Evolutionary conservation across 257 asterid species (phyloP).

Genomic region (Penstemon davidsonii): DNA sequence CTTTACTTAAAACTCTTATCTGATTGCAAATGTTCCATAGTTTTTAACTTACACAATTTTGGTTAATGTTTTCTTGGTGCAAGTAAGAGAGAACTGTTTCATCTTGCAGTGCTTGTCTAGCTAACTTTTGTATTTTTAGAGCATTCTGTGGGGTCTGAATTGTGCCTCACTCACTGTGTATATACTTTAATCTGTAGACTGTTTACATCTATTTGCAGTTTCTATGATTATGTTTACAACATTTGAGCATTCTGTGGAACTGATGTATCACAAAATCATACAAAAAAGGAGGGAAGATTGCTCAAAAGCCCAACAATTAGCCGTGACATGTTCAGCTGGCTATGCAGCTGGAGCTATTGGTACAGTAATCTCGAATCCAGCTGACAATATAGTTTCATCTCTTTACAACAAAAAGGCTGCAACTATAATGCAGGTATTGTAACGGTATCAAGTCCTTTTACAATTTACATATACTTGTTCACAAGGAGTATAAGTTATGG

Average conservation of each 20-base stretch:
- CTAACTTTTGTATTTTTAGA: background rate
- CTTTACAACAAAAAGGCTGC: constrained; percentile 59
- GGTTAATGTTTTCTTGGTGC: background rate
- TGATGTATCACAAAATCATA: constrained; percentile 46
- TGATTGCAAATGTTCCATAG: background rate
- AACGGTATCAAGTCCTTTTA: constrained; percentile 1
- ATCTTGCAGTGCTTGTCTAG: constrained; percentile 1
- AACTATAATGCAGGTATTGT: constrained; percentile 43
- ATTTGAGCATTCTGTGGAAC: constrained; percentile 70
- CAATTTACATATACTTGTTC: background rate
- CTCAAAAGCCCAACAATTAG: constrained; percentile 60
- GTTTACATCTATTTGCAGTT: constrained; percentile 42
- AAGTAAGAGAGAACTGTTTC: background rate
- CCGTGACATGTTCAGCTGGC: constrained; percentile 67
- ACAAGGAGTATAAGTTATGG: constrained; percentile 1
- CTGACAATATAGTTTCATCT: constrained; percentile 66
- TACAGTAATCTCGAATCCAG: constrained; percentile 68
- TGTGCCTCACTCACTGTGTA: constrained; percentile 4
- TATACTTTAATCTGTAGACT: constrained; percentile 2
- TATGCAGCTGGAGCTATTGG: constrained; percentile 73
- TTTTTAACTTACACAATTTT: background rate
- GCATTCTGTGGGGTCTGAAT: background rate
- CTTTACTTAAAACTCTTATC: constrained; percentile 11
- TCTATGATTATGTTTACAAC: constrained; percentile 79
- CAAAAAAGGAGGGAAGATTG: constrained; percentile 62